phyloP scores from a whole-genome alignment of 306 rosid genomes.

The Dryas drummondii region DNA sequence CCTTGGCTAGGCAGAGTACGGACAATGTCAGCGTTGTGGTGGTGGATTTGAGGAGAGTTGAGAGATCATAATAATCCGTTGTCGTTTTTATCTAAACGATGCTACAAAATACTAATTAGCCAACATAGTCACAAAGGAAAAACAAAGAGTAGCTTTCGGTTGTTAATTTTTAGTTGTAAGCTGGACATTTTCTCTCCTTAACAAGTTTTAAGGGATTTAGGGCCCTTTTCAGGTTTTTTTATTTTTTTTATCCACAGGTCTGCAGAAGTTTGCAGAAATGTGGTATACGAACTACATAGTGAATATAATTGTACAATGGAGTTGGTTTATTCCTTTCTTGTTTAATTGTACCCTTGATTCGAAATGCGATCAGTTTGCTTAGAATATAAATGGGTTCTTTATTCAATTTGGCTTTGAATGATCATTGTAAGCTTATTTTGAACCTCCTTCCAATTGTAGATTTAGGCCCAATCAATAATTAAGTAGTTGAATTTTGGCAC shows the following conservation, averaged over 20 bases:
- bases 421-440: too few relatives aligned
- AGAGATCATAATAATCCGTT: slow-evolving; percentile 12
- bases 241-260: neutral
- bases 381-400: neutral
- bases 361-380: neutral
- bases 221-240: neutral
- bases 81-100: neutral
- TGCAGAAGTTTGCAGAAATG: slow-evolving; percentile 14
- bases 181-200: slow-evolving; percentile 2
- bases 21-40: slow-evolving; percentile 92
- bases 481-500: neutral
- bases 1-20: slow-evolving; percentile 75
- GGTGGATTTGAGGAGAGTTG: slow-evolving; percentile 62
- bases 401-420: neutral
- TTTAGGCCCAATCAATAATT: neutral
- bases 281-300: slow-evolving; percentile 8
- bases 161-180: slow-evolving; percentile 20
- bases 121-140: neutral
- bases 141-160: neutral
- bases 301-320: neutral
- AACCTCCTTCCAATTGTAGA: too few relatives aligned
- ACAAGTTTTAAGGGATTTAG: neutral
- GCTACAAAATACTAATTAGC: slow-evolving; percentile 1
- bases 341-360: neutral
- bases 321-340: neutral